Base-by-base conservation (phyloP, 2,329 filamentous ascomycete genomes). In the Arachnomyces sp. region DNA sequence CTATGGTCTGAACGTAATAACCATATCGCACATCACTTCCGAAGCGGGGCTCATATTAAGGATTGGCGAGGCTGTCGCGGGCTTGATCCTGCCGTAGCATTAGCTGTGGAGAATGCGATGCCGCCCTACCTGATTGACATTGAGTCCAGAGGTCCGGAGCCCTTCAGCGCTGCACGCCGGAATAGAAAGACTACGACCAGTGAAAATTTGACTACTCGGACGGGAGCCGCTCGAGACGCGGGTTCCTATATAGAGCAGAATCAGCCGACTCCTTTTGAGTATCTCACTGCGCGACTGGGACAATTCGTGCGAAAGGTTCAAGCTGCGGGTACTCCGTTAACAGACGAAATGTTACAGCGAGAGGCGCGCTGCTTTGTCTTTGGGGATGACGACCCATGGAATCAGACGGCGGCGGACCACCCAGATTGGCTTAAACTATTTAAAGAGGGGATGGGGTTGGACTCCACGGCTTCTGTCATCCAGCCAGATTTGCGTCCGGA, bases 21-120 rank as follows among this genome's bases (percentile, higher is more conserved):
- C 38, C 63, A 66, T 47, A 44, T 66, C n/a, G 62, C 63, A 16
- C 51, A 51, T 7, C 63, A 66, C 45, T 66, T 64, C 50, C 55
- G 59, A 29, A 55, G 55, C 31, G 62, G 60, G 34, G 47, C 53
- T 15, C 57, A 58, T 34, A 66, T 66, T 59, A 49, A 49, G 13
- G 51, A 57, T 31, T 66, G 63, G 63, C 46, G 51, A 25, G 59
- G 61, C 25, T 58, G 60, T 15, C 64, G 61, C 60, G 63, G 62
- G 15, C 64, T 66, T 41, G 61, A 65, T 34, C 54, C 55, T 1
- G 51, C 53, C 31, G 55, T 66, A 28, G 55, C 57, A 38, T 48
- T 48, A 35, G 45, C 61, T 17, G 59, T 65, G 9, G 58, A 64
- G 36, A 64, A 63, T 35, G 58, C 60, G 17, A 58, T 64, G 32